Base-by-base conservation (phyloP, 1,284 basidiomycete species). In the Trametes polyzona region DNA sequence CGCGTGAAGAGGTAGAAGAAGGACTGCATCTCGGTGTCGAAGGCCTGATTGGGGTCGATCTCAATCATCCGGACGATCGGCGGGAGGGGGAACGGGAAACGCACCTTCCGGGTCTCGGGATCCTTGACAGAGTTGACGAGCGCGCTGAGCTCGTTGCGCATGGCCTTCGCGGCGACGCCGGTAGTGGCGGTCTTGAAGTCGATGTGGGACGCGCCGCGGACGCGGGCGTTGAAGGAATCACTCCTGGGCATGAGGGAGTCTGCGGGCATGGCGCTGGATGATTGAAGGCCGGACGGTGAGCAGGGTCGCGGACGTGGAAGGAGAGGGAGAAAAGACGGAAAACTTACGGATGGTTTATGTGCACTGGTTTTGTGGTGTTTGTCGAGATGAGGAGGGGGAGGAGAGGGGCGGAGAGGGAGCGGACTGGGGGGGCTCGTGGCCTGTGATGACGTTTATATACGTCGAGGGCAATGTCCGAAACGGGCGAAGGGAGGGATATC, bases 1-100 rank as follows among this genome's bases (percentile, higher is more conserved):
- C 97, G 93, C 72, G 95, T 98, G 83, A 99, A 99, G 71, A 99
- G 93, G 73, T 90, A 90, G 86, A 98, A 99, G 83, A 99, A 99
- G 59, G 92, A 90, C 71, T 96, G 92, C 97, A 99, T 99, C 80
- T 99, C 95, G 42, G 89, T 91, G 74, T 98, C 95, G 77, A 99
- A 98, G 17, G 91, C 90, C 93, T 96, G 74, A 7, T 26, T n/a
- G 53, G 42, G 41, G 42, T 33, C n/a, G 52, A 57, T 58, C 42
- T 63, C 50, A 59, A 50, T 59, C 48, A 62, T 57, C 32, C 61
- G 49, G 51, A 32, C 27, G 21, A 48, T 29, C 19, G 56, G 41
- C 27, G 48, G 44, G 35, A 17, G 52, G 55, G 43, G 40, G 46
- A 36, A 19, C 23, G 46, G 41, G 30, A 30, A 30, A 49, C 83